These are phyloP conservation scores for Paragyromitra xinjiangensis DNA, from an alignment of 495 filamentous ascomycete species.

Conservation along the genomic window DNA sequence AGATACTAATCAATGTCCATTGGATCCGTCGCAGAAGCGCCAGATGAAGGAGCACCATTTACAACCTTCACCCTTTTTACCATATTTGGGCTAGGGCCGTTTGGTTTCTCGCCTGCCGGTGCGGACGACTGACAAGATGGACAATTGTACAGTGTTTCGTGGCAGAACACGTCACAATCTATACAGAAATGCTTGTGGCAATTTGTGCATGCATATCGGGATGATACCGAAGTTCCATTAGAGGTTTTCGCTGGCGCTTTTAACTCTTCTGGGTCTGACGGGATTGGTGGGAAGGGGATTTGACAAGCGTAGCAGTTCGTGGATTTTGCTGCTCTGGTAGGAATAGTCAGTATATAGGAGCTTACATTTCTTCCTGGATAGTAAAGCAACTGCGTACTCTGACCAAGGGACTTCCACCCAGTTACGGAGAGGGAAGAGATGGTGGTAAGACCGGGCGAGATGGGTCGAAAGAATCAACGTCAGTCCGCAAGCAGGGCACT, in stretches of 20 bases:
- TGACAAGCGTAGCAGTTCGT: constrained; percentile 64
- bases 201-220: constrained; percentile 83
- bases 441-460: constrained; percentile 92
- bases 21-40: constrained; percentile 13
- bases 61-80: not conserved
- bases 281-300: constrained; percentile 64
- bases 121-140: constrained; percentile 81
- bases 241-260: constrained; percentile 58
- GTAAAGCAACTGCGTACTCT: constrained; percentile 61
- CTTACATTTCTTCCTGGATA: constrained; percentile 60
- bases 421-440: constrained; percentile 89
- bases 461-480: constrained; percentile 98
- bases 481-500: constrained; percentile 88
- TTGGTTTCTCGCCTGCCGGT: constrained; percentile 23
- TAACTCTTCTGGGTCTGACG: constrained; percentile 54
- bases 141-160: constrained; percentile 94
- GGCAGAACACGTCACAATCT: constrained; percentile 93
- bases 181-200: constrained; percentile 94
- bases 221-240: constrained; percentile 81
- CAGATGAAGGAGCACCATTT: constrained; percentile 19
- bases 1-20: constrained; percentile 44
- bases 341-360: constrained; percentile 62
- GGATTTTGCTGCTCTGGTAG: constrained; percentile 48
- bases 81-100: not conserved
- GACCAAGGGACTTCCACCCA: constrained; percentile 91